phyloP scores from a whole-genome alignment of 176 grass and related monocot genomes.

The Eragrostis curvula region DNA sequence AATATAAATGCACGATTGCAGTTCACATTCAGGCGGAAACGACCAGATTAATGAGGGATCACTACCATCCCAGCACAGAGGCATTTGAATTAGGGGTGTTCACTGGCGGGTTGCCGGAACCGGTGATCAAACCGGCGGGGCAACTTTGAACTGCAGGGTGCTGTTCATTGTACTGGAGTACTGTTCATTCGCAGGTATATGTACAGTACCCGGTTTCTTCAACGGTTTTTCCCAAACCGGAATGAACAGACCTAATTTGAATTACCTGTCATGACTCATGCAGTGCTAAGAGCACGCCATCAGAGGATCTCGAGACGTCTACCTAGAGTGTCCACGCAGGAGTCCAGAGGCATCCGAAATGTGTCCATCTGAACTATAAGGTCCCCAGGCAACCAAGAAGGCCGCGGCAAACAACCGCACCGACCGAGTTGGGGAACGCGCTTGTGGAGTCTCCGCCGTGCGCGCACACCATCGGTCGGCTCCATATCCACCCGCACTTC shows the following conservation, averaged over 20 bases:
- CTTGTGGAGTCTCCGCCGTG: slow-evolving; percentile 81
- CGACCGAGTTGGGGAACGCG: slow-evolving; percentile 74
- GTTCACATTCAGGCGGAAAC: neutral
- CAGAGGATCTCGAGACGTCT: slow-evolving; percentile 79
- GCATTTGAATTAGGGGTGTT: slow-evolving; percentile 24
- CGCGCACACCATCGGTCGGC: slow-evolving; percentile 76
- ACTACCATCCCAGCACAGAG: neutral
- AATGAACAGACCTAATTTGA: no score
- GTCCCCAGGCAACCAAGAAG: neutral
- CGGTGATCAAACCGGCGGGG: no score
- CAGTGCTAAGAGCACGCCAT: slow-evolving; percentile 72
- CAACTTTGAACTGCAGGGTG: no score
- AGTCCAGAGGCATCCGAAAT: slow-evolving; percentile 68
- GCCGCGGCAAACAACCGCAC: neutral
- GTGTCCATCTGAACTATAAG: slow-evolving; percentile 65
- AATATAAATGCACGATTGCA: neutral
- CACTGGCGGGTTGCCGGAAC: no score
- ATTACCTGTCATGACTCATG: no score
- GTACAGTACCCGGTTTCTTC: no score
- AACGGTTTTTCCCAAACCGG: no score
- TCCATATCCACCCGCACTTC: slow-evolving; percentile 79
- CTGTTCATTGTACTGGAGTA: no score
- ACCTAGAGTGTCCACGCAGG: slow-evolving; percentile 81
- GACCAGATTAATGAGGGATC: neutral
- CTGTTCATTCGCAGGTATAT: no score